These are phyloP conservation scores for Clonostachys rhizophaga DNA, from an alignment of 2,329 filamentous ascomycete species.

Conservation along the genomic window DNA sequence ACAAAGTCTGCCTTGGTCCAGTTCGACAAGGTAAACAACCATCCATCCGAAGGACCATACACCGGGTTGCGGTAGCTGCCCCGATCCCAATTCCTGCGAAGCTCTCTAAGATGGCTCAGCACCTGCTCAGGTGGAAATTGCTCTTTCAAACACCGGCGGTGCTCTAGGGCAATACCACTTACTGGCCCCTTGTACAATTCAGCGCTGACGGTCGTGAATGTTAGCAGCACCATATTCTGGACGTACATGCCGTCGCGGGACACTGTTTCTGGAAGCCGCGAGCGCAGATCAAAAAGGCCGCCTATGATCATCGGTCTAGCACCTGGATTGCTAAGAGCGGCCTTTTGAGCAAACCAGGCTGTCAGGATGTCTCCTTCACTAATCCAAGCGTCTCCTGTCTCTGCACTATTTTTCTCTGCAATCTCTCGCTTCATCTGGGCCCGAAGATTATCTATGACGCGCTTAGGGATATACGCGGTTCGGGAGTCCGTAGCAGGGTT, in stretches of 20 bases:
- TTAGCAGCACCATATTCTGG: slow-evolving; percentile 15
- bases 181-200: slow-evolving; percentile 13
- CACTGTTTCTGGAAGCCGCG: slow-evolving; percentile 11
- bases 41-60: slow-evolving; percentile 20
- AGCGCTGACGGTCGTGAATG: slow-evolving; percentile 12
- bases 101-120: slow-evolving; percentile 14
- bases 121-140: slow-evolving; percentile 26
- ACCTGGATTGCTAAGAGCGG: slow-evolving; percentile 10
- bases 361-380: slow-evolving; percentile 40
- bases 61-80: slow-evolving; percentile 12
- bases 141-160: slow-evolving; percentile 23
- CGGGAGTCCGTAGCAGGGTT: slow-evolving; percentile 23
- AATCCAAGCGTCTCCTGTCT: slow-evolving; percentile 21
- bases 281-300: slow-evolving; percentile 16
- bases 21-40: slow-evolving; percentile 29
- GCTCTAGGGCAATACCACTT: slow-evolving; percentile 15
- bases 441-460: slow-evolving; percentile 1
- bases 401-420: neutral
- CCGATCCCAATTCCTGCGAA: slow-evolving; percentile 8
- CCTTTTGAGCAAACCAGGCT: slow-evolving; percentile 27
- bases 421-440: neutral
- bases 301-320: slow-evolving; percentile 14
- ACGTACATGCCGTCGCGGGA: slow-evolving; percentile 11
- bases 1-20: slow-evolving; percentile 29
- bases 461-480: slow-evolving; percentile 30